Evolutionary conservation across 768 basidiomycete genomes (phyloP).

Genomic region (Suillus lakei): DNA sequence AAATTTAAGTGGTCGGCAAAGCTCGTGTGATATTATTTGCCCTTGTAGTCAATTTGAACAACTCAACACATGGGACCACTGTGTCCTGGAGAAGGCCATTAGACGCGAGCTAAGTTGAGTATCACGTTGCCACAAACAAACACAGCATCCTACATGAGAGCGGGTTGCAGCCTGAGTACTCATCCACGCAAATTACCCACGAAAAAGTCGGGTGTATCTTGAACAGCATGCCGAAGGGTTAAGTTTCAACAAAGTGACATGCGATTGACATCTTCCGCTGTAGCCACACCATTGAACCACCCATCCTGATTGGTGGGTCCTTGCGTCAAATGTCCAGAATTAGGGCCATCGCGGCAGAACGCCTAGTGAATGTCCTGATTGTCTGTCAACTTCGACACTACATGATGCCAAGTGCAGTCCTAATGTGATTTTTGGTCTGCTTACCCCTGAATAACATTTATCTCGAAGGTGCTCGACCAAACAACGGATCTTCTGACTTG

Average conservation of each 20-base stretch:
- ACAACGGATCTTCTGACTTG: not conserved
- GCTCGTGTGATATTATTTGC: slow-evolving; percentile 21
- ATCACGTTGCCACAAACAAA: not conserved
- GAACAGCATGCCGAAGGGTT: not conserved
- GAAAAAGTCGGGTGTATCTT: not conserved
- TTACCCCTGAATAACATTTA: slow-evolving; percentile 1
- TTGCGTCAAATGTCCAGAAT: slow-evolving; percentile 2
- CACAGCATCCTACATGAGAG: not conserved
- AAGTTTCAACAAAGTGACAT: not conserved
- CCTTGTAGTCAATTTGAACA: not conserved
- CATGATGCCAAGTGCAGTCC: not conserved
- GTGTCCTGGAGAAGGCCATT: not conserved
- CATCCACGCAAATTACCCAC: not conserved
- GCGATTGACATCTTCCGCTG: not conserved
- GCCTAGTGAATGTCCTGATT: not conserved
- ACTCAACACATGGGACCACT: not conserved
- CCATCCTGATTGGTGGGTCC: not conserved
- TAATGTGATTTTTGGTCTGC: not conserved
- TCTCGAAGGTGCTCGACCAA: not conserved
- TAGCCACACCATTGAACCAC: not conserved
- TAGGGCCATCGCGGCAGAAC: not conserved
- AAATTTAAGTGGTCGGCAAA: slow-evolving; percentile 15
- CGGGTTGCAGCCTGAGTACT: not conserved
- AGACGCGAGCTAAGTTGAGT: not conserved
- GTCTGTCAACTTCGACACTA: not conserved